Conservation (phyloP, 768 basidiomycete species). For the Gyrodon lividus region DNA sequence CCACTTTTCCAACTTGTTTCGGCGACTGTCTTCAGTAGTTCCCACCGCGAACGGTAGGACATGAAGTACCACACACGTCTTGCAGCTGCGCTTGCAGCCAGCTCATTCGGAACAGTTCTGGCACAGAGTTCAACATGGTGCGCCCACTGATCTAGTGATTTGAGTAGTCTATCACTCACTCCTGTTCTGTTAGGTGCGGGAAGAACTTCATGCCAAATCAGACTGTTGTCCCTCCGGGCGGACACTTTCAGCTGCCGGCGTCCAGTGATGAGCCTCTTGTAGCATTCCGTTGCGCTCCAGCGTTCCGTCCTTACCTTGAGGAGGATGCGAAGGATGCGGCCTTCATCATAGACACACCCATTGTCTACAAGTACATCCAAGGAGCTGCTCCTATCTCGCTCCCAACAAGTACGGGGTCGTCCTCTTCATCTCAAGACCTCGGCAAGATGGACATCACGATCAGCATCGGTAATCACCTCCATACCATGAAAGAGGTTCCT, state of each 20-base stretch:
- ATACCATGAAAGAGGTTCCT: conserved; percentile 31
- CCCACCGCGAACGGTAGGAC: not conserved
- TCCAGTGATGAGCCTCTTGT: conserved; percentile 38
- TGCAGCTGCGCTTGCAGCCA: conserved; percentile 11
- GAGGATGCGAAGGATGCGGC: conserved; percentile 31
- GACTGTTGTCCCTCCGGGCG: conserved; percentile 44
- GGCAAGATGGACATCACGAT: conserved; percentile 30
- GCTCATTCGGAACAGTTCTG: conserved; percentile 5
- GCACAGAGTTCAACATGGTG: conserved; percentile 29
- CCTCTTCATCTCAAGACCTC: not conserved
- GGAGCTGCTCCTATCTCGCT: conserved; percentile 35
- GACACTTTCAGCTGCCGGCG: conserved; percentile 40
- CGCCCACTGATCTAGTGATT: not conserved
- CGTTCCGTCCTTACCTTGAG: conserved; percentile 46
- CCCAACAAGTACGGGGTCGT: not conserved
- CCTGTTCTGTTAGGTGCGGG: conserved; percentile 40
- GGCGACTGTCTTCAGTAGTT: not conserved
- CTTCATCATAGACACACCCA: conserved; percentile 39
- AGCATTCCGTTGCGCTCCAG: conserved; percentile 47
- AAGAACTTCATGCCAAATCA: conserved; percentile 46
- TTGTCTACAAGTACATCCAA: conserved; percentile 36
- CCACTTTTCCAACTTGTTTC: not conserved
- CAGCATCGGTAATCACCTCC: conserved; percentile 23
- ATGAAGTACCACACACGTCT: conserved; percentile 18
- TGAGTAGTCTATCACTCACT: no score